phyloP scores from a whole-genome alignment of 2,329 filamentous ascomycete species.

The Coniochaeta sp. region DNA sequence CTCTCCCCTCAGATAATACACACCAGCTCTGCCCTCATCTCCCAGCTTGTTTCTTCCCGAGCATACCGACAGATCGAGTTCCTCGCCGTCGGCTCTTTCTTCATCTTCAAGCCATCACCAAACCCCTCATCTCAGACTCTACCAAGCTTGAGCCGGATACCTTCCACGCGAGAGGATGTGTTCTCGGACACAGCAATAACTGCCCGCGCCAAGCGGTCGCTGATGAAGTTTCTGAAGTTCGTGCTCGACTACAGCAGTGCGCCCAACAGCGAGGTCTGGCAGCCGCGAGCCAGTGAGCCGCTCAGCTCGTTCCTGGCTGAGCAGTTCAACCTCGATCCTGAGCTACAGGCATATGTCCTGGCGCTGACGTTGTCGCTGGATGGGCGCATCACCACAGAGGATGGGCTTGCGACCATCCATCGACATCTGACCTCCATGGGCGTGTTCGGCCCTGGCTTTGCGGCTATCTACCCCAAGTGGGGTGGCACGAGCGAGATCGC shows the following conservation, averaged over 20 bases:
- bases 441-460: slow-evolving; percentile 80
- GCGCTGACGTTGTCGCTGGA: slow-evolving; percentile 70
- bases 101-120: slow-evolving; percentile 51
- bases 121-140: slow-evolving; percentile 7
- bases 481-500: slow-evolving; percentile 82
- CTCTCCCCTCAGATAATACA: slow-evolving; percentile 85
- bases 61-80: slow-evolving; percentile 90
- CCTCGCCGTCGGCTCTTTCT: slow-evolving; percentile 87
- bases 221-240: slow-evolving; percentile 94
- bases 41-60: slow-evolving; percentile 78
- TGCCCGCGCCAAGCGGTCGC: slow-evolving; percentile 69
- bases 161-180: slow-evolving; percentile 85
- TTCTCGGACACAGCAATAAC: slow-evolving; percentile 73
- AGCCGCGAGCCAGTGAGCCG: slow-evolving; percentile 41
- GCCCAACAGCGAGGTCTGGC: slow-evolving; percentile 48
- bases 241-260: slow-evolving; percentile 62
- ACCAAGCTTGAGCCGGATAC: slow-evolving; percentile 58
- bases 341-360: slow-evolving; percentile 53
- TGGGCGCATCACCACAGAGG: slow-evolving; percentile 50
- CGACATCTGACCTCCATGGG: slow-evolving; percentile 82
- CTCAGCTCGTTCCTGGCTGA: slow-evolving; percentile 52
- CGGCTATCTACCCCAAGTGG: slow-evolving; percentile 87
- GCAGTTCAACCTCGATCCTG: slow-evolving; percentile 60
- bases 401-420: slow-evolving; percentile 65
- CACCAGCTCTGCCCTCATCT: slow-evolving; percentile 68